Percentiles rank a stretch among this genome's conserved stretches.
These are phyloP conservation scores for Lachnellula occidentalis DNA, from an alignment of 2,329 filamentous ascomycete species.

Conservation along the genomic window DNA sequence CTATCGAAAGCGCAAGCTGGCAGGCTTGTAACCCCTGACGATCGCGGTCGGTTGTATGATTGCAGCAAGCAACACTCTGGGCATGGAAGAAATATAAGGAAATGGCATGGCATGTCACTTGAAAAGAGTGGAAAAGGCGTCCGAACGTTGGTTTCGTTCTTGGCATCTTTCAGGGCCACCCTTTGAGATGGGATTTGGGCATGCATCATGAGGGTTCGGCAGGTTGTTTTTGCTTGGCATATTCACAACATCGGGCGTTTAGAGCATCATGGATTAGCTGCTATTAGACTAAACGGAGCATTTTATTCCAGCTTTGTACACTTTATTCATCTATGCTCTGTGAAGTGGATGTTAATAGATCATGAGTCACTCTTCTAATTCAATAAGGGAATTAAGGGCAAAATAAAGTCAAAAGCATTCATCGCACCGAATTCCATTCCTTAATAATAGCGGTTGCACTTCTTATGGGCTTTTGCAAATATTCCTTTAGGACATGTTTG, in stretches of 20 bases:
- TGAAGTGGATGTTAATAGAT: neutral
- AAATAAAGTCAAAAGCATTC: too few species aligned
- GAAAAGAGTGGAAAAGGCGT: constrained; percentile 29
- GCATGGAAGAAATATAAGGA: constrained; percentile 20
- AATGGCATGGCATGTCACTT: constrained; percentile 23
- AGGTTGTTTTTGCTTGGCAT: constrained; percentile 20
- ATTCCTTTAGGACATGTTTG: too few species aligned
- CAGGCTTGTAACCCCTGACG: constrained; percentile 21
- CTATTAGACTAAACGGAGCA: constrained; percentile 16
- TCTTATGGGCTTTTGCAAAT: too few species aligned
- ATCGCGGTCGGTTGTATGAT: constrained; percentile 23
- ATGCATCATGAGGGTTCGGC: constrained; percentile 18
- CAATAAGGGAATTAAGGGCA: too few species aligned
- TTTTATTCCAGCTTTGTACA: constrained; percentile 4
- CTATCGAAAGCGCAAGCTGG: constrained; percentile 27
- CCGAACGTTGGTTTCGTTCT: constrained; percentile 13
- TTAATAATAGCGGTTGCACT: too few species aligned
- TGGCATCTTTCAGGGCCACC: constrained; percentile 16
- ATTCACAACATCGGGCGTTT: constrained; percentile 12
- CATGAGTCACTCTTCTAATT: too few species aligned
- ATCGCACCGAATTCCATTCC: too few species aligned
- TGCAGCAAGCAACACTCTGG: constrained; percentile 17
- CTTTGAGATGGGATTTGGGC: constrained; percentile 11
- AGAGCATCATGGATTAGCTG: constrained; percentile 18
- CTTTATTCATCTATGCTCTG: neutral